Evolutionary conservation across 1,284 basidiomycete species (phyloP).

Genomic region (Marasmius sp.): DNA sequence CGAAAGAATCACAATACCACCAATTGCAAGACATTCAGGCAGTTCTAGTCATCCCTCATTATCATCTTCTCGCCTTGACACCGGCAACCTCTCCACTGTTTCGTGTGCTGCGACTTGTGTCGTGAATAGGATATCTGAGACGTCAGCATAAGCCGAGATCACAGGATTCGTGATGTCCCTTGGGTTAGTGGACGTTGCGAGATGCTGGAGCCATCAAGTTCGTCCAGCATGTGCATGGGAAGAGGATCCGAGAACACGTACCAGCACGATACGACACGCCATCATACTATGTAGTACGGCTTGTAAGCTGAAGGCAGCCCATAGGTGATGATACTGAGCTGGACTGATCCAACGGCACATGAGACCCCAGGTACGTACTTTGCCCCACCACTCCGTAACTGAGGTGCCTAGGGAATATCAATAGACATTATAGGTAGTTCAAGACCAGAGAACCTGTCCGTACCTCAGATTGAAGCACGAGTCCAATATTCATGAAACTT

Average conservation of each 20-base stretch:
- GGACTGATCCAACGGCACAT: too few species aligned
- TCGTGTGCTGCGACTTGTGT: constrained; percentile 1
- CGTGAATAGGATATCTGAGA: constrained; percentile 3
- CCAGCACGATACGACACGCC: constrained; percentile 20
- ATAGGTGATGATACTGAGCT: not conserved
- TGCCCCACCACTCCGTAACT: constrained; percentile 18
- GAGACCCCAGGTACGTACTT: constrained; percentile 12
- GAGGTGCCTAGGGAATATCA: constrained; percentile 9
- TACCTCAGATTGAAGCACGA: constrained; percentile 17
- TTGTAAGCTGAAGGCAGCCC: constrained; percentile 14
- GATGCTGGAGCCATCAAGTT: not conserved
- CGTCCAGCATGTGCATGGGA: not conserved
- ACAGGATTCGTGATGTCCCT: constrained; percentile 8
- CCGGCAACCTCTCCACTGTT: not conserved
- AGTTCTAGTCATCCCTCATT: too few species aligned
- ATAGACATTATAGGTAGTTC: not conserved
- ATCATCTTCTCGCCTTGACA: not conserved
- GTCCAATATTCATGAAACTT: constrained; percentile 19
- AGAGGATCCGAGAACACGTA: not conserved
- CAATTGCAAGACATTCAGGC: too few species aligned
- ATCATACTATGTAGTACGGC: constrained; percentile 21
- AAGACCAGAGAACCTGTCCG: not conserved
- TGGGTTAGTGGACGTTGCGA: constrained; percentile 4
- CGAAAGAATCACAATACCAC: too few species aligned
- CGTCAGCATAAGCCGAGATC: not conserved